phyloP scores from a whole-genome alignment of 768 basidiomycete species.

The Xerocomellus intermedius region DNA sequence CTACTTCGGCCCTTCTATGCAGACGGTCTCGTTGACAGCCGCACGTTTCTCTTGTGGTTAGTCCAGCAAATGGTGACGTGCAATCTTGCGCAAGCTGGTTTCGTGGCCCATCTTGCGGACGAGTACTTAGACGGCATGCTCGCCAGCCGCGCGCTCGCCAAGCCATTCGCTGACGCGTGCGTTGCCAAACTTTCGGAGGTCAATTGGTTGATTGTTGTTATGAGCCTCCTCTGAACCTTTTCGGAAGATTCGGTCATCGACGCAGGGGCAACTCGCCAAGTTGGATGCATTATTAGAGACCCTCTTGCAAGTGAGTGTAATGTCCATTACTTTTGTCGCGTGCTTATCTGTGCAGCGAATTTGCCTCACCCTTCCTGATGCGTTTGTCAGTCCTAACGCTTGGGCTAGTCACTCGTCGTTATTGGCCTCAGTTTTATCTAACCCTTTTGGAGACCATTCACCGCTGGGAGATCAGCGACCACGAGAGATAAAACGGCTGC shows the following conservation, averaged over 20 bases:
- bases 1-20: slow-evolving; percentile 74
- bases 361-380: slow-evolving; percentile 70
- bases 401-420: slow-evolving; percentile 57
- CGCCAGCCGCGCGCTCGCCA: slow-evolving; percentile 61
- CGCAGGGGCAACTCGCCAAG: slow-evolving; percentile 53
- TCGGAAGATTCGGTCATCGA: slow-evolving; percentile 53
- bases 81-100: slow-evolving; percentile 80
- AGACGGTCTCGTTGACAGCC: slow-evolving; percentile 78
- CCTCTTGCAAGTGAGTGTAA: slow-evolving; percentile 55
- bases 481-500: slow-evolving; percentile 44
- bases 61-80: slow-evolving; percentile 74
- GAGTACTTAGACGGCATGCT: slow-evolving; percentile 76
- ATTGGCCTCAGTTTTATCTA: slow-evolving; percentile 39
- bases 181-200: slow-evolving; percentile 66
- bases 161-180: slow-evolving; percentile 72
- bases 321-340: not conserved
- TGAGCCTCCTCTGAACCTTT: slow-evolving; percentile 1
- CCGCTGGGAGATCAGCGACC: slow-evolving; percentile 29
- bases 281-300: slow-evolving; percentile 53
- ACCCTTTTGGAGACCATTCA: slow-evolving; percentile 33
- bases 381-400: slow-evolving; percentile 68
- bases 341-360: slow-evolving; percentile 46
- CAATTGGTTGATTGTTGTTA: slow-evolving; percentile 18
- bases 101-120: slow-evolving; percentile 71
- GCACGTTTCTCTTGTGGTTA: slow-evolving; percentile 75